Base-by-base conservation (phyloP, 768 basidiomycete genomes). In the Albatrellus ellisii region DNA sequence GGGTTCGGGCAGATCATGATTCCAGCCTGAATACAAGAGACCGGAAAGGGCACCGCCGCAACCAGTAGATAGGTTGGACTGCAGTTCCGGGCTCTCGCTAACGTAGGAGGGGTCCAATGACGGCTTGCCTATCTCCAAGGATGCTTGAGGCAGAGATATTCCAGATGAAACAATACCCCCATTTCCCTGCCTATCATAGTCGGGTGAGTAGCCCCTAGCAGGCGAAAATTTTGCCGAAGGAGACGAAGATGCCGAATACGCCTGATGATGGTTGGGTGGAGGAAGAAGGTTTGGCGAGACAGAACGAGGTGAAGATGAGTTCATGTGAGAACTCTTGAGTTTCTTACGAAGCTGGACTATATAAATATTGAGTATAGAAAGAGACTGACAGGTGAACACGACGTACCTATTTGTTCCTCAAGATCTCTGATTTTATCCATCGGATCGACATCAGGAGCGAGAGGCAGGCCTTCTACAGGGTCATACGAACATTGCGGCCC, bases 401-500 rank as follows among this genome's bases (percentile, higher is more conserved):
- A 54, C 70, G 48, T 56, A 85, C 86, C 66, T 49, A 89, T 77
- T 65, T 88, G 75, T 44, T 76, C 75, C 58, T 89, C 86, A 14
- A 89, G 63, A 31, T 77, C 69, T 45, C 70, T 72, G 44, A 89
- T 85, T 57, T 79, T 84, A 46, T 85, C 81, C 10, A 73, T 52
- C n/a, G 84, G 83, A 58, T 88, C 81, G 10, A 72, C 75, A 45
- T 87, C 82, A 37, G 84, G 72, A 17, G 81, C 78, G 28, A 89
- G 70, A 6, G 75, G 68, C 27, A 88, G 59, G 14, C 86, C 87
- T 57, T 89, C 86, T 12, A 88, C 77, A 2, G 85, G 86, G 59
- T 90, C 86, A 56, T 90, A 90, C 8, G 74, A 74, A 52, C 86
- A 90, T 53, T 81, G 79, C 6, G 86, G 86, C 57, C 87, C 84